phyloP scores from a whole-genome alignment of 306 rosid genomes.

The Acacia crassicarpa region DNA sequence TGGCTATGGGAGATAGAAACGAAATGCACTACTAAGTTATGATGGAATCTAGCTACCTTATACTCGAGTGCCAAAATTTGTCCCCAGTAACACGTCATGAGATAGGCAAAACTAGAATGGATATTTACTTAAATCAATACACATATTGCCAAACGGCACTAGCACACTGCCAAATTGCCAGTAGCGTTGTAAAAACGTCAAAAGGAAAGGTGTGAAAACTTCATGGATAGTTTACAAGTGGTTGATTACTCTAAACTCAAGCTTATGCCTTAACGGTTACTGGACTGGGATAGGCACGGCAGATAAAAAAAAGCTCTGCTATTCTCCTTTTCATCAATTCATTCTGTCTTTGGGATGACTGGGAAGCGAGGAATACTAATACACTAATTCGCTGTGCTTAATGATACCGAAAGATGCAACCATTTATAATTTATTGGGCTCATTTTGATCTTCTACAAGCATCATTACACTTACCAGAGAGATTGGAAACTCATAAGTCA shows the following conservation, averaged over 20 bases:
- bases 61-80: background rate
- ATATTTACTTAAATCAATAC: conserved; percentile 3
- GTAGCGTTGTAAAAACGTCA: conserved; percentile 14
- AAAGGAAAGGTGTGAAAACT: background rate
- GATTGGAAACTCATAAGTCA: conserved; percentile 23
- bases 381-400: background rate
- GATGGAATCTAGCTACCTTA: conserved; percentile 16
- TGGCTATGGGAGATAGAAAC: background rate
- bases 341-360: background rate
- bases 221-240: background rate
- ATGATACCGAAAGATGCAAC: background rate
- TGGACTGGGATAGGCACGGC: background rate
- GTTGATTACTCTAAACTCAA: background rate
- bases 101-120: background rate
- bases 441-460: conserved; percentile 16
- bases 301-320: background rate
- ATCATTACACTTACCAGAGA: conserved; percentile 15
- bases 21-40: background rate
- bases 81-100: background rate
- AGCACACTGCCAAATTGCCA: background rate
- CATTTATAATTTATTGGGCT: background rate
- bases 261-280: too few relatives aligned
- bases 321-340: background rate
- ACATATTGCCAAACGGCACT: background rate
- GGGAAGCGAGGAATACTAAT: background rate